Evolutionary conservation across 192 early-diverging fungal genomes (phyloP).

Genomic region (Ambispora gerdemannii): DNA sequence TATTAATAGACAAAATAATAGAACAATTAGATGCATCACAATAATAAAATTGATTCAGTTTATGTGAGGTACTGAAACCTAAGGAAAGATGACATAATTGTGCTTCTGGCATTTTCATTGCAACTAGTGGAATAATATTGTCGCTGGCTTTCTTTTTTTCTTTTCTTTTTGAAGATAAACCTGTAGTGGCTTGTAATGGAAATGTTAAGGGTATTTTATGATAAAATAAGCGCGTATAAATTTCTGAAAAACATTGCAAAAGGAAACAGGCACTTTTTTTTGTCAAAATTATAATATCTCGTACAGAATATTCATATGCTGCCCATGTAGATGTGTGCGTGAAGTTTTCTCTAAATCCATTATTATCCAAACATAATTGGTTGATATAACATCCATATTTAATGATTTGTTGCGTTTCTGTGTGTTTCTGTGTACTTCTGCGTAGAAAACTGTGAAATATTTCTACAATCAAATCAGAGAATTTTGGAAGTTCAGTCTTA

Average conservation of each 20-base stretch:
- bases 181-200: too few species aligned
- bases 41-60: not conserved
- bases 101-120: conserved; percentile 2
- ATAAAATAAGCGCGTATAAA: too few species aligned
- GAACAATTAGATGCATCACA: too few species aligned
- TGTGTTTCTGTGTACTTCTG: not conserved
- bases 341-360: not conserved
- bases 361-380: not conserved
- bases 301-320: not conserved
- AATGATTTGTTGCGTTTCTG: not conserved
- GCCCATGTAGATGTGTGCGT: not conserved
- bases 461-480: not conserved
- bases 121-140: not conserved
- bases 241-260: too few species aligned
- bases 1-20: too few species aligned
- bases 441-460: not conserved
- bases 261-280: too few species aligned
- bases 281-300: too few species aligned
- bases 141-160: not conserved
- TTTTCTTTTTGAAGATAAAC: too few species aligned
- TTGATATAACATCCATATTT: not conserved
- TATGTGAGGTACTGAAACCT: not conserved
- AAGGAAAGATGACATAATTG: not conserved
- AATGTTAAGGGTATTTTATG: too few species aligned
- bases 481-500: not conserved